Conservation (phyloP, 2,329 filamentous ascomycete species). For the Chaetomium olivaceum region DNA sequence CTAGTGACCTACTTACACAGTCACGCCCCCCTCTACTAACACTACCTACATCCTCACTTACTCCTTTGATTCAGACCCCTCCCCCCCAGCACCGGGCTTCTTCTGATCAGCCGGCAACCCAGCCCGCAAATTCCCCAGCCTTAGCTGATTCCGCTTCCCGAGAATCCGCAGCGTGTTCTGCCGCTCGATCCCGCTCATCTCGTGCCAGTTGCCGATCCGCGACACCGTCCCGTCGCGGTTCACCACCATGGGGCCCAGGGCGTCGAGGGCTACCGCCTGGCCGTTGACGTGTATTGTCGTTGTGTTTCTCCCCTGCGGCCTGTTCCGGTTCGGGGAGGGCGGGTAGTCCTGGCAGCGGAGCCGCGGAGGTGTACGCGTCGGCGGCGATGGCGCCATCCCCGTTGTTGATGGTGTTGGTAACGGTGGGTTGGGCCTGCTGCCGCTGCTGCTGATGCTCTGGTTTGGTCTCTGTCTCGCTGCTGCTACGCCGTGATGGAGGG, state of each 20-base stretch:
- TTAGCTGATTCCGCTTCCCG: slow-evolving; percentile 66
- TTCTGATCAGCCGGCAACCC: slow-evolving; percentile 33
- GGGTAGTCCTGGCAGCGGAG: not conserved
- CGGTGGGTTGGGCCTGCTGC: not conserved
- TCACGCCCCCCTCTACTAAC: too few relatives aligned
- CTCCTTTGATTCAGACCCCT: too few relatives aligned
- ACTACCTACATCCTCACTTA: not conserved
- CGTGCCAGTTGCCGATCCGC: slow-evolving; percentile 70
- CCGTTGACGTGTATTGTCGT: slow-evolving; percentile 38
- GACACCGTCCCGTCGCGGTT: slow-evolving; percentile 71
- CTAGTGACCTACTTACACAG: too few relatives aligned
- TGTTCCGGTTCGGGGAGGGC: slow-evolving; percentile 18
- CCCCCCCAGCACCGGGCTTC: not conserved
- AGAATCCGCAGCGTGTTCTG: slow-evolving; percentile 67
- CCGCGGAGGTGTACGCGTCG: not conserved
- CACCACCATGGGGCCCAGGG: slow-evolving; percentile 72
- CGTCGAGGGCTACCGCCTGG: slow-evolving; percentile 60
- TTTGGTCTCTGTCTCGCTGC: not conserved
- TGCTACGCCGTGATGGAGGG: not conserved
- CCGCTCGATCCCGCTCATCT: slow-evolving; percentile 69
- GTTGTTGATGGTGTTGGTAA: not conserved
- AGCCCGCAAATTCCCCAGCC: slow-evolving; percentile 57
- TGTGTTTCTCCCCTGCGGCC: slow-evolving; percentile 19
- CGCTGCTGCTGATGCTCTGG: not conserved
- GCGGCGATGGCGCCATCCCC: not conserved